These are phyloP conservation scores for Pestalotiopsis fici DNA, from an alignment of 2,329 filamentous ascomycete species.

Conservation along the genomic window DNA sequence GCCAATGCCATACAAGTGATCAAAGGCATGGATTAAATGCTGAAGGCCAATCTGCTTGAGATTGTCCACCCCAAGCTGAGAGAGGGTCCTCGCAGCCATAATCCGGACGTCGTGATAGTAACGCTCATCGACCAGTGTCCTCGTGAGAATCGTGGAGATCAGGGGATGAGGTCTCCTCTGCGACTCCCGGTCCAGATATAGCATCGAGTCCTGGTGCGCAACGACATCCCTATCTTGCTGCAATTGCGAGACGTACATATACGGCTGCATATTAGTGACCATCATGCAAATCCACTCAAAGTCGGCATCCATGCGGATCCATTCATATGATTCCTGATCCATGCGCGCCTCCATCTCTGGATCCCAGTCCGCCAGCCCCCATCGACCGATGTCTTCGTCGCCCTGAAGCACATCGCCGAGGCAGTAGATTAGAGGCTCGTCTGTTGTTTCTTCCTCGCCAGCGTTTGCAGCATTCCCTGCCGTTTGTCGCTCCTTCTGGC, in stretches of 20 bases:
- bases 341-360: constrained; percentile 86
- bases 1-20: constrained; percentile 83
- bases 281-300: constrained; percentile 97
- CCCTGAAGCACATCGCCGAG: constrained; percentile 87
- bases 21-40: constrained; percentile 84
- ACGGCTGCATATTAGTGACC: constrained; percentile 78
- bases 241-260: constrained; percentile 97
- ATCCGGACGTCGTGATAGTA: constrained; percentile 94
- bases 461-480: constrained; percentile 37
- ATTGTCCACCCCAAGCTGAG: constrained; percentile 70
- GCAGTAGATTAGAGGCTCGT: constrained; percentile 86
- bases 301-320: constrained; percentile 97
- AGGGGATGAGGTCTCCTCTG: constrained; percentile 64
- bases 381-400: constrained; percentile 78
- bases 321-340: constrained; percentile 96
- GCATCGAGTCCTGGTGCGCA: constrained; percentile 76
- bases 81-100: constrained; percentile 78
- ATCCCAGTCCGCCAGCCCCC: constrained; percentile 87
- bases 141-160: constrained; percentile 83
- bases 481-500: constrained; percentile 60
- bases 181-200: constrained; percentile 67
- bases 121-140: constrained; percentile 86
- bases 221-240: constrained; percentile 97
- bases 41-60: constrained; percentile 76
- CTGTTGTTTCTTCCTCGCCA: constrained; percentile 60